These are phyloP conservation scores for Luffa acutangula DNA, from an alignment of 306 rosid species.

Conservation along the genomic window DNA sequence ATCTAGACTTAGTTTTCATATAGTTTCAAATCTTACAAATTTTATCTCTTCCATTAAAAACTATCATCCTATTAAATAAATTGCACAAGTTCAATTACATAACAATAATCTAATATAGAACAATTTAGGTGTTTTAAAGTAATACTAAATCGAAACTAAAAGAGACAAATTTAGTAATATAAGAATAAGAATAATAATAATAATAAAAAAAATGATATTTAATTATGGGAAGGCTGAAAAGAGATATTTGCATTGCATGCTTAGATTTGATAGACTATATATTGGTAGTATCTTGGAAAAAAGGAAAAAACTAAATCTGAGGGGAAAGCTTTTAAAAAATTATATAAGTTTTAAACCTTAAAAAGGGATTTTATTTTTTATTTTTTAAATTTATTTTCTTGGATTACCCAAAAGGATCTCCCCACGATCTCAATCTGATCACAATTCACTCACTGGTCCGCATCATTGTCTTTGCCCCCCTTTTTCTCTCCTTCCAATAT, in stretches of 20 bases:
- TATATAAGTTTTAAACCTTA: neutral
- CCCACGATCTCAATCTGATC: neutral
- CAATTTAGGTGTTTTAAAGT: no score
- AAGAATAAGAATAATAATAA: neutral
- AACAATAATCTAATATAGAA: no score
- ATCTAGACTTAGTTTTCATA: no score
- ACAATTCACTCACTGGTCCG: neutral
- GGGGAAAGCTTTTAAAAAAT: neutral
- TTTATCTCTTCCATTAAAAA: no score
- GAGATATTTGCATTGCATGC: constrained; percentile 1
- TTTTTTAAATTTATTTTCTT: neutral
- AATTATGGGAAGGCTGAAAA: neutral
- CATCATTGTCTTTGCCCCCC: neutral
- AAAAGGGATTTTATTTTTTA: neutral
- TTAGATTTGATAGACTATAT: neutral
- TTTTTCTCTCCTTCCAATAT: neutral
- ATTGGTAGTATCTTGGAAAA: neutral
- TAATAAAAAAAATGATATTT: neutral
- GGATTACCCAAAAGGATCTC: neutral
- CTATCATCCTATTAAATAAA: no score
- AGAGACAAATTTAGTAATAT: neutral
- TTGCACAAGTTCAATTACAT: no score
- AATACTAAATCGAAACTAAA: no score
- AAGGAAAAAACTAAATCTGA: neutral
- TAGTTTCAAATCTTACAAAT: no score